phyloP scores from a whole-genome alignment of 2,329 filamentous ascomycete species.

The Epichloe baconii region DNA sequence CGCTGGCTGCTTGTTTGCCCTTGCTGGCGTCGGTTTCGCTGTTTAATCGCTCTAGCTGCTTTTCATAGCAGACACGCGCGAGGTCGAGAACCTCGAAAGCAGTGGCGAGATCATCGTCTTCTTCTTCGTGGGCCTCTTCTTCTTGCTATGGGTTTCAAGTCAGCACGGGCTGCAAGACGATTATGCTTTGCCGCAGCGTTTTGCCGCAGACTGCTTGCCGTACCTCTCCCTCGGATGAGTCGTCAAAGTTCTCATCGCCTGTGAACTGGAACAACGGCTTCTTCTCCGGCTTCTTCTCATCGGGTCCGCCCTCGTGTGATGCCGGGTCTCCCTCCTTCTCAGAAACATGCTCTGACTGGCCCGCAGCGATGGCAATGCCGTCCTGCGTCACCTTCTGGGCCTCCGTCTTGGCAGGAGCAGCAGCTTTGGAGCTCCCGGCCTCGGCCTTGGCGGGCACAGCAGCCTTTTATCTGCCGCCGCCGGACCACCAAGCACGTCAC shows the following conservation, averaged over 20 bases:
- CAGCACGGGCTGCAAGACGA: neutral
- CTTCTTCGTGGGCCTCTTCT: conserved; percentile 33
- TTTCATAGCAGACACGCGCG: conserved; percentile 52
- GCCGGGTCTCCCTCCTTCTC: conserved; percentile 23
- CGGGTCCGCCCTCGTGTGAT: conserved; percentile 19
- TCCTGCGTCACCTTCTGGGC: conserved; percentile 33
- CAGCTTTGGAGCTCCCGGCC: conserved; percentile 22
- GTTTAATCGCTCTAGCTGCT: conserved; percentile 33
- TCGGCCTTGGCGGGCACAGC: conserved; percentile 21
- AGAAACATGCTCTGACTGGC: conserved; percentile 28
- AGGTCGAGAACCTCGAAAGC: conserved; percentile 79
- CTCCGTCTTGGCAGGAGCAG: conserved; percentile 26
- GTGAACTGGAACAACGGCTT: conserved; percentile 85
- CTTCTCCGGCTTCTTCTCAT: conserved; percentile 52
- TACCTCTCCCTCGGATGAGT: conserved; percentile 62
- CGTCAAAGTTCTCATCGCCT: conserved; percentile 87
- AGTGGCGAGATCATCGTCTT: conserved; percentile 61
- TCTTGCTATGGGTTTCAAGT: conserved; percentile 17
- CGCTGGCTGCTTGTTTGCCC: conserved; percentile 28
- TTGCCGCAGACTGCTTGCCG: conserved; percentile 11
- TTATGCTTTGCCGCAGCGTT: neutral
- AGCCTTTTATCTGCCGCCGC: conserved; percentile 43
- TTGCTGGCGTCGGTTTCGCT: conserved; percentile 23
- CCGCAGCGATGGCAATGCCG: conserved; percentile 29
- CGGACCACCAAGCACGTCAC: conserved; percentile 80